Evolutionary conservation across 2,329 filamentous ascomycete genomes (phyloP).

Genomic region (Monosporascus sp.): DNA sequence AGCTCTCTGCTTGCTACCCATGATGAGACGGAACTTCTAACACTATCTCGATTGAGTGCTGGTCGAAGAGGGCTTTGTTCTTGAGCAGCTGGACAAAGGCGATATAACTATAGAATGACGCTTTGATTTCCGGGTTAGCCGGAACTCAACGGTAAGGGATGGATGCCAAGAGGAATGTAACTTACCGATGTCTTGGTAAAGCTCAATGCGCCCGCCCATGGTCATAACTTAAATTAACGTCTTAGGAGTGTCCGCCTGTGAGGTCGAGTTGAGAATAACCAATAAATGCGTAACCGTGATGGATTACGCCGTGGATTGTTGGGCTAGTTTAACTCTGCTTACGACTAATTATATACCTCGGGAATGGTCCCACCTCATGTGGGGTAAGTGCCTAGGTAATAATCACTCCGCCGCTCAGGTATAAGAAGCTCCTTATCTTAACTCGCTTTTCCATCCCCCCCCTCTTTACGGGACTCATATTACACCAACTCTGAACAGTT

Average conservation of each 20-base stretch:
- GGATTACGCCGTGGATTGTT: no score
- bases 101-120: slow-evolving; percentile 58
- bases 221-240: slow-evolving; percentile 5
- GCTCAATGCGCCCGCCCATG: slow-evolving; percentile 60
- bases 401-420: no score
- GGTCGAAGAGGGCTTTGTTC: slow-evolving; percentile 48
- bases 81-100: slow-evolving; percentile 52
- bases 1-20: not conserved
- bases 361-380: no score
- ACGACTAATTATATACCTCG: no score
- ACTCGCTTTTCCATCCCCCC: no score
- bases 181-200: slow-evolving; percentile 62
- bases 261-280: no score
- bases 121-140: slow-evolving; percentile 32
- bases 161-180: not conserved
- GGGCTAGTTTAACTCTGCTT: no score
- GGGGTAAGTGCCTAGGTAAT: no score
- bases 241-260: not conserved
- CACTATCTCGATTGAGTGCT: slow-evolving; percentile 61
- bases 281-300: no score
- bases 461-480: no score
- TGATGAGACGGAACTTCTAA: slow-evolving; percentile 33
- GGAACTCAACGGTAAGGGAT: not conserved
- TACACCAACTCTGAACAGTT: no score
- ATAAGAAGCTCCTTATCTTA: no score